These are phyloP conservation scores for Rubus idaeus DNA, from an alignment of 306 rosid species.

Conservation along the genomic window DNA sequence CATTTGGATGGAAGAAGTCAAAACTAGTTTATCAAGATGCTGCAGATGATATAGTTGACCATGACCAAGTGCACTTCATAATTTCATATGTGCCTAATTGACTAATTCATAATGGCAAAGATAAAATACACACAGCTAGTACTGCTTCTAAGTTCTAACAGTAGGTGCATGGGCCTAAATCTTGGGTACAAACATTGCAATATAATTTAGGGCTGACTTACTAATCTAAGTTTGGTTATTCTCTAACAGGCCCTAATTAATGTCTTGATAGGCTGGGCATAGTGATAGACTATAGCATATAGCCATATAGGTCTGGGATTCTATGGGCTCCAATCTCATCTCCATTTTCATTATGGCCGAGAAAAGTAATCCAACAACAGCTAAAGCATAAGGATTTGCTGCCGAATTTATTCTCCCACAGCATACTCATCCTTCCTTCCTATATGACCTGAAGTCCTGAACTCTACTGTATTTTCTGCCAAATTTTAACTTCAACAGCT, in stretches of 20 bases:
- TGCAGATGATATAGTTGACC: neutral
- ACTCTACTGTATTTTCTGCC: neutral
- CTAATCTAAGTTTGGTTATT: neutral
- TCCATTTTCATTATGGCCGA: neutral
- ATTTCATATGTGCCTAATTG: neutral
- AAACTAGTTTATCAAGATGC: neutral
- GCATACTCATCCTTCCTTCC: neutral
- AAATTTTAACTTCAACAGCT: neutral
- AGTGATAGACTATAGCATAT: no score
- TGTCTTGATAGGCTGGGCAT: neutral
- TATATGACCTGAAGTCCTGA: no score
- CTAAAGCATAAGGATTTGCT: no score
- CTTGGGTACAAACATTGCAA: neutral
- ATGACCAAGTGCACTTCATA: neutral
- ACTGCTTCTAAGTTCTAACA: neutral
- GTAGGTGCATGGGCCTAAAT: neutral
- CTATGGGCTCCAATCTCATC: neutral
- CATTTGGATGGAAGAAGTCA: slow-evolving; percentile 5
- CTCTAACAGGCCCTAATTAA: neutral
- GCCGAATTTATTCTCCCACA: neutral
- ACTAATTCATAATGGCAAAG: neutral
- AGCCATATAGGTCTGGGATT: no score
- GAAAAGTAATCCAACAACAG: neutral
- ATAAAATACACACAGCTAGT: neutral
- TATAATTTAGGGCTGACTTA: neutral